A percentile compares a stretch with the other conserved stretches of the same genome.
phyloP scores from a whole-genome alignment of 2,329 filamentous ascomycete species.

The Clonostachys chloroleuca region DNA sequence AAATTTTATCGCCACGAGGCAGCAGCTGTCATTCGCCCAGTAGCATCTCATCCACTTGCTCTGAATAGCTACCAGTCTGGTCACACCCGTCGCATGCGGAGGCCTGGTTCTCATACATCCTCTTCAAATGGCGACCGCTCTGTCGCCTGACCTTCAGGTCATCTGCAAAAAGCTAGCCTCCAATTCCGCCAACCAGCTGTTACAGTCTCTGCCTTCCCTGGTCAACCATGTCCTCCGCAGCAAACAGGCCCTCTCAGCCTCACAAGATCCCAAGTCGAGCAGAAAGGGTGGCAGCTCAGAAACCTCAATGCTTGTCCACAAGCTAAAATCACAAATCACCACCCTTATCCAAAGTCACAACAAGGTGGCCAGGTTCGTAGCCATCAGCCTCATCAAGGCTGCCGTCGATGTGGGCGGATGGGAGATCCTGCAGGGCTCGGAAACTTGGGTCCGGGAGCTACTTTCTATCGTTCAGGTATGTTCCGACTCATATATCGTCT shows the following conservation, averaged over 20 bases:
- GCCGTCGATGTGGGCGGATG: conserved; percentile 79
- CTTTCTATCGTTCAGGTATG: conserved; percentile 68
- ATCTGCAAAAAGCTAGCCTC: conserved; percentile 68
- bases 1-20: too few relatives aligned
- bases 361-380: conserved; percentile 71
- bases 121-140: conserved; percentile 20
- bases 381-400: conserved; percentile 74
- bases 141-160: conserved; percentile 55
- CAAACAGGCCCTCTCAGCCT: conserved; percentile 55
- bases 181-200: conserved; percentile 68
- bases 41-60: too few relatives aligned
- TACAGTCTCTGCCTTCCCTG: conserved; percentile 67
- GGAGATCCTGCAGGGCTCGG: conserved; percentile 70
- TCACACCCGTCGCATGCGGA: not conserved
- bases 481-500: conserved; percentile 1
- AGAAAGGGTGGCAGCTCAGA: conserved; percentile 58
- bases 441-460: conserved; percentile 74
- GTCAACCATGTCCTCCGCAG: conserved; percentile 55
- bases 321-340: conserved; percentile 73
- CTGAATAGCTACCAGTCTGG: too few relatives aligned
- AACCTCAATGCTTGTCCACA: conserved; percentile 68
- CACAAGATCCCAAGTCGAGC: conserved; percentile 50
- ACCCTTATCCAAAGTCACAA: conserved; percentile 75
- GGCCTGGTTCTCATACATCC: not conserved
- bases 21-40: too few relatives aligned